Percentiles rank a stretch among this genome's conserved stretches.
phyloP scores from a whole-genome alignment of 768 basidiomycete genomes.

The Infundibulicybe gibba region DNA sequence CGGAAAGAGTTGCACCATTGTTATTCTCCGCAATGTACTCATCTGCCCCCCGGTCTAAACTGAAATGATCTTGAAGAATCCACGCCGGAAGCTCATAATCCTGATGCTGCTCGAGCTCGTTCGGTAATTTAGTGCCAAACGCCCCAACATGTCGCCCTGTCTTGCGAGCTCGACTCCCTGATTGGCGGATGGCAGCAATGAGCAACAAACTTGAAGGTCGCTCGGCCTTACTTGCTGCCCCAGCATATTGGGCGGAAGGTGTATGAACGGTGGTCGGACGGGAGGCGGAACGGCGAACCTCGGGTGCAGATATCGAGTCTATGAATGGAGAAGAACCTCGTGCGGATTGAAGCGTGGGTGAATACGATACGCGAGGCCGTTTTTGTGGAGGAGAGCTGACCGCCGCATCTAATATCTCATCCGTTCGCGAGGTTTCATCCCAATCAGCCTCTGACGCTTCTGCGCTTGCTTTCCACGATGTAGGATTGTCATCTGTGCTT shows the following conservation, averaged over 20 bases:
- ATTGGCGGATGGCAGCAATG: slow-evolving; percentile 47
- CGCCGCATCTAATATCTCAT: background rate
- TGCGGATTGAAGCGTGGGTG: slow-evolving; percentile 2
- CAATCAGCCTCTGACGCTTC: too few species aligned
- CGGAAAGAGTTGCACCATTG: too few species aligned
- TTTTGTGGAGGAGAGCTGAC: slow-evolving; percentile 8
- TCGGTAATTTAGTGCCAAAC: slow-evolving; percentile 58
- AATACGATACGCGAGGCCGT: slow-evolving; percentile 10
- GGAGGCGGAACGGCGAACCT: slow-evolving; percentile 9
- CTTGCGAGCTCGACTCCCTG: slow-evolving; percentile 41
- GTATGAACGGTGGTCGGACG: slow-evolving; percentile 11
- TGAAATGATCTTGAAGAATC: slow-evolving; percentile 26
- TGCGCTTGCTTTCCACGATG: too few species aligned
- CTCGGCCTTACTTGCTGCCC: slow-evolving; percentile 11
- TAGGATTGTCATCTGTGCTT: too few species aligned
- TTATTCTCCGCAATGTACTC: too few species aligned
- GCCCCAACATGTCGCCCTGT: slow-evolving; percentile 51
- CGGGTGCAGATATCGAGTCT: slow-evolving; percentile 16
- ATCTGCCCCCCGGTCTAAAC: background rate
- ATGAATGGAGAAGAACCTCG: slow-evolving; percentile 23
- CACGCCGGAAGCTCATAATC: slow-evolving; percentile 60
- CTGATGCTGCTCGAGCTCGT: slow-evolving; percentile 37
- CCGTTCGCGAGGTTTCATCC: too few species aligned
- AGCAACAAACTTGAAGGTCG: slow-evolving; percentile 25
- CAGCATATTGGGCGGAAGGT: slow-evolving; percentile 9